Base-by-base conservation (phyloP, 2,329 filamentous ascomycete genomes). In the Colletotrichum kahawae region DNA sequence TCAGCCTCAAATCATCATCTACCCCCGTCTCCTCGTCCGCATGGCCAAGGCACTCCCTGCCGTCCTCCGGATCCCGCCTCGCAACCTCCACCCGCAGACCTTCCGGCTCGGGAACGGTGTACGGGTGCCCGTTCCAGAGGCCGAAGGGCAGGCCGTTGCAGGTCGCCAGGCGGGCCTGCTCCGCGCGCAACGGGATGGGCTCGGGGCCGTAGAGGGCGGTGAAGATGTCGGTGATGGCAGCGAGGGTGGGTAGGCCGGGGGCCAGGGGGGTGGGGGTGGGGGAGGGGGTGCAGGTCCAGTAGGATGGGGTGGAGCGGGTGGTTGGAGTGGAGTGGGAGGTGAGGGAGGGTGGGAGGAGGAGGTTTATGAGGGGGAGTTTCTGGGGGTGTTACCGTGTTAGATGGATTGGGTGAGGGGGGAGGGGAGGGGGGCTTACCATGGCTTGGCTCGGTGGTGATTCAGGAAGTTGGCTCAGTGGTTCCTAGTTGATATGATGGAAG, bases 101-200 rank as follows among this genome's bases (percentile, higher is more conserved):
- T 1, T 14, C 36, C 38, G 59, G 48, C 31, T 74, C 71, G 1
- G 59, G 51, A 9, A 70, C 71, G 27, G 21, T 4, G 18, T 34
- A 16, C 10, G 68, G 57, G 8, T 54, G 68, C 5, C 67, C 72
- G 68, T 75, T 75, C 68, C 67, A 71, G 31, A 75, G 67, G 33
- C 67, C 68, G 43, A 75, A 75, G 54, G 67, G 59, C n/a, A 66
- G 60, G 13, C 62, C 72, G 38, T 34, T 62, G 62, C 60, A 75
- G 16, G 29, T 64, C 29, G 71, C 71, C 24, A 70, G 48, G 33
- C 56, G 59, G 67, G 71, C 66, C 14, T 70, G 21, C 4, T 74
- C 66, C 5, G 66, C 31, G 12, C 54, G 31, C 7, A 66, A 60
- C 6, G 60, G 54, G 13, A 62, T 29, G 4, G 33, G 51, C 0